These are phyloP conservation scores for Micractinium conductrix DNA, from an alignment of 139 green algal species.

Conservation along the genomic window DNA sequence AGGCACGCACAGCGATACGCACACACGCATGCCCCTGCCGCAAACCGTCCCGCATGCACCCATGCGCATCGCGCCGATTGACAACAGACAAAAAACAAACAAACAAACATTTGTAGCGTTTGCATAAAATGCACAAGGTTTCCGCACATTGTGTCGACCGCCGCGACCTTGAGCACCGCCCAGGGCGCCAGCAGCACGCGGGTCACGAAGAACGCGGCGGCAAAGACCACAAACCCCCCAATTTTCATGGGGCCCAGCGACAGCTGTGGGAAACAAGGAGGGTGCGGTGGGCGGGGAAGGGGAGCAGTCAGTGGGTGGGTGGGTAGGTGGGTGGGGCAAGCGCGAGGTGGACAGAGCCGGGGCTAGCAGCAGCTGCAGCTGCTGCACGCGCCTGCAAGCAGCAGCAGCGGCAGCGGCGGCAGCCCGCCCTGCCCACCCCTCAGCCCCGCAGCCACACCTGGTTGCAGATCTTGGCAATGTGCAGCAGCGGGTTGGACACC, in stretches of 20 bases:
- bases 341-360: no score
- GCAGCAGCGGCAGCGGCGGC: no score
- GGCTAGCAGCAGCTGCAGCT: no score
- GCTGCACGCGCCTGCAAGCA: no score
- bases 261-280: background rate
- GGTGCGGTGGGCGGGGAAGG: background rate
- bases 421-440: background rate
- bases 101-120: no score
- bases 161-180: slow-evolving; percentile 25
- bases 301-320: no score
- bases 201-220: slow-evolving; percentile 29
- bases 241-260: slow-evolving; percentile 18
- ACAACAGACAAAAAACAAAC: background rate
- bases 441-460: slow-evolving; percentile 15
- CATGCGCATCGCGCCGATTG: background rate
- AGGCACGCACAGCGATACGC: background rate
- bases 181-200: slow-evolving; percentile 39
- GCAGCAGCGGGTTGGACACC: slow-evolving; percentile 44
- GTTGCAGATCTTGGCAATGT: slow-evolving; percentile 48
- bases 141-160: slow-evolving; percentile 25
- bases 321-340: no score
- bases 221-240: slow-evolving; percentile 37
- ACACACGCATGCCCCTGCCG: background rate
- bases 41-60: no score
- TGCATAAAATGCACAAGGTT: no score